Conservation (phyloP, 768 basidiomycete genomes). For the Gautieria morchelliformis region DNA sequence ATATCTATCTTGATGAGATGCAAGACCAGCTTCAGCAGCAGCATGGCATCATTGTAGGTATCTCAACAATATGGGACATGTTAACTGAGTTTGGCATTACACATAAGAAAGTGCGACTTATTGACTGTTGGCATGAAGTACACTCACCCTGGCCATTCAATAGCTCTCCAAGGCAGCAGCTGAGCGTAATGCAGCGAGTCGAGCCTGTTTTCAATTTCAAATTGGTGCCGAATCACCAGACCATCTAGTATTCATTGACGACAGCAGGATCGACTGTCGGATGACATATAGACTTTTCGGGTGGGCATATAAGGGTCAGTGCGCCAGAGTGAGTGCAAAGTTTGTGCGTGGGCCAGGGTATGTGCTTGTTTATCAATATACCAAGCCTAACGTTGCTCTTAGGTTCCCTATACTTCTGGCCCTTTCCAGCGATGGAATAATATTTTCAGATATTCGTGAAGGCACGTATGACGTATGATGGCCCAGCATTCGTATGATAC, state of each 20-base stretch:
- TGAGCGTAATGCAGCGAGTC: background rate
- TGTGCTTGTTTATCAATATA: background rate
- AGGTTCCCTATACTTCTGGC: conserved; percentile 18
- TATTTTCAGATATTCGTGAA: conserved; percentile 15
- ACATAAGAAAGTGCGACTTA: background rate
- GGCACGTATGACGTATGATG: conserved; percentile 19
- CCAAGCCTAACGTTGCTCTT: background rate
- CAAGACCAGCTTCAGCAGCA: conserved; percentile 10
- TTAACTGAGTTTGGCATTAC: background rate
- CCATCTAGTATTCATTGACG: background rate
- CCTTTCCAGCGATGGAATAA: conserved; percentile 11
- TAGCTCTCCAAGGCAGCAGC: background rate
- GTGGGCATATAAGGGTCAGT: background rate
- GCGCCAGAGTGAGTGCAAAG: background rate
- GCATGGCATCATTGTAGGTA: conserved; percentile 3
- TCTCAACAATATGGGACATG: conserved; percentile 1
- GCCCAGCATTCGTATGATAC: conserved; percentile 20
- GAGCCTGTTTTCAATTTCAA: background rate
- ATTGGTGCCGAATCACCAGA: conserved; percentile 1
- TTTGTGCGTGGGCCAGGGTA: background rate
- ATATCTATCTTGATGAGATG: conserved; percentile 16
- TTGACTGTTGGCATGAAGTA: background rate
- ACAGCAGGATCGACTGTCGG: background rate
- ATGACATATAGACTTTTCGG: background rate
- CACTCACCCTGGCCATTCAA: background rate